These are phyloP conservation scores for Malassezia vespertilionis DNA, from an alignment of 1,284 basidiomycete genomes.

Conservation along the genomic window DNA sequence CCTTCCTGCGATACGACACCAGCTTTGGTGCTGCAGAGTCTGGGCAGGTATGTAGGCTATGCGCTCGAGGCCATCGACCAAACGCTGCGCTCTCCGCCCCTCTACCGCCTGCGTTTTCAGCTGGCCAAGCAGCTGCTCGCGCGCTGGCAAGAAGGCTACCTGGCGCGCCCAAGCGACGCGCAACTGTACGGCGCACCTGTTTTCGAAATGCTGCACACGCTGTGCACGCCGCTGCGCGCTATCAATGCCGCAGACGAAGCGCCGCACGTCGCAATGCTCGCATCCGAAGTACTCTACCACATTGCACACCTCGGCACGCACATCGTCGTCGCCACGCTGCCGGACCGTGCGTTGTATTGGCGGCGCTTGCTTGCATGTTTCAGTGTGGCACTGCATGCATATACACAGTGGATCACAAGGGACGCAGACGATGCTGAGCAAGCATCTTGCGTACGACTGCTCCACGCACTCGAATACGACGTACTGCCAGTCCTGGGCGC, in stretches of 20 bases:
- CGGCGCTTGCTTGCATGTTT: not conserved
- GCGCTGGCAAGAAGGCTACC: constrained; percentile 7
- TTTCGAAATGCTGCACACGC: not conserved
- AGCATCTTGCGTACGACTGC: too few relatives aligned
- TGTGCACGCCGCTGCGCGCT: constrained; percentile 1
- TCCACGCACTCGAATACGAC: constrained; percentile 57
- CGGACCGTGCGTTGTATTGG: not conserved
- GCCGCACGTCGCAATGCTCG: not conserved
- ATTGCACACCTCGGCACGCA: not conserved
- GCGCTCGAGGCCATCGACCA: not conserved
- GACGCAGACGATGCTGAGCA: constrained; percentile 54
- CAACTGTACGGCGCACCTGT: constrained; percentile 1
- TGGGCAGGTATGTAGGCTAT: not conserved
- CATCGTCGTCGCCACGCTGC: too few relatives aligned
- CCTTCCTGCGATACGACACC: not conserved
- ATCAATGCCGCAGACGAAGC: constrained; percentile 54
- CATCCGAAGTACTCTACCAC: not conserved
- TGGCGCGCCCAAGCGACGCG: not conserved
- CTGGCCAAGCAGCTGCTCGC: constrained; percentile 1
- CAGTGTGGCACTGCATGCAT: too few relatives aligned
- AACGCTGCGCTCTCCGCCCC: not conserved
- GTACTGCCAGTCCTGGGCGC: constrained; percentile 67
- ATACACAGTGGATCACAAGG: too few relatives aligned
- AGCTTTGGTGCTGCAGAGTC: constrained; percentile 1
- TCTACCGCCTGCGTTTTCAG: constrained; percentile 4